phyloP scores from a whole-genome alignment of 345 rosid species.

The Populus davidiana region DNA sequence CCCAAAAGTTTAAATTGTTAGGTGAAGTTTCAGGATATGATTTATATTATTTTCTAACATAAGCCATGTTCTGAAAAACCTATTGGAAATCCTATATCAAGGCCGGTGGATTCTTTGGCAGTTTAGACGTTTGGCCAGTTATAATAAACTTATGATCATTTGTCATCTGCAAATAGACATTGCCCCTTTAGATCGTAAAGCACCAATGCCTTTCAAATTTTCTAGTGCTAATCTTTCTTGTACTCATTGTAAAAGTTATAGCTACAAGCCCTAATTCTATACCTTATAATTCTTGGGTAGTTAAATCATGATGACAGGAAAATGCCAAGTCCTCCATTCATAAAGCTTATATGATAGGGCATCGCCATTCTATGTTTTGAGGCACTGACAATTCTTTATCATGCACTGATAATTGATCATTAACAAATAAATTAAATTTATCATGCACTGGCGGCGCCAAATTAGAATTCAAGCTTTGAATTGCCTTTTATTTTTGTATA shows the following conservation, averaged over 20 bases:
- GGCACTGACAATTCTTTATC: no score
- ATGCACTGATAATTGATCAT: no score
- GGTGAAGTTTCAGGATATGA: no score
- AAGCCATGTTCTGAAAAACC: not conserved
- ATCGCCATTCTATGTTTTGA: not conserved
- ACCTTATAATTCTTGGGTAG: not conserved
- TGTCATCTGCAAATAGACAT: not conserved
- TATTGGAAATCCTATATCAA: slow-evolving; percentile 11
- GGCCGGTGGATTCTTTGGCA: not conserved
- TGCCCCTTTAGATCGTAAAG: not conserved
- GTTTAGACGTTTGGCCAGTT: not conserved
- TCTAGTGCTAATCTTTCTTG: not conserved
- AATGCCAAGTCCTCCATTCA: not conserved
- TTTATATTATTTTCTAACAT: not conserved
- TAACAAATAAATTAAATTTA: not conserved
- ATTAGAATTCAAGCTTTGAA: not conserved
- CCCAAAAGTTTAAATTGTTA: no score
- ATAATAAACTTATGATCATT: not conserved
- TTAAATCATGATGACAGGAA: not conserved
- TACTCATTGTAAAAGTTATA: not conserved
- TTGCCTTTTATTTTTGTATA: not conserved
- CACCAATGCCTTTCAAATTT: not conserved
- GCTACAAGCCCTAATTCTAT: not conserved
- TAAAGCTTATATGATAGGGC: not conserved
- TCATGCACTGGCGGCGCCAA: not conserved